Evolutionary conservation across 768 basidiomycete genomes (phyloP), one percentile per base, ranked within the genome.

Genomic region (Porpolomopsis calyptriformis): DNA sequence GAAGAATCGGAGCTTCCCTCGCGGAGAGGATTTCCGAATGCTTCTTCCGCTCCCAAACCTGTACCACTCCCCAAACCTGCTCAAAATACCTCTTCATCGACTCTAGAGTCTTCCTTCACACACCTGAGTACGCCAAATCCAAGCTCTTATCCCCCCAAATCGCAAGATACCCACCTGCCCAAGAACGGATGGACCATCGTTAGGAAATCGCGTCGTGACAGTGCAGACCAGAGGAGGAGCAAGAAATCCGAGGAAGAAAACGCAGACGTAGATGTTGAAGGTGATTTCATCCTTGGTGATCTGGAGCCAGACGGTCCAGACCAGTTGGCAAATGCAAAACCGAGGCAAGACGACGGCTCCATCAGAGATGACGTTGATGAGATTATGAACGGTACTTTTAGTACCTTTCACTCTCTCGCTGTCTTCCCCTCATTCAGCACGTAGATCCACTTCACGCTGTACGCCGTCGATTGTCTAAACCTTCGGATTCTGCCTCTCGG

Each of bases 181-280:
- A 78, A 78, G 60, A 71, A 73, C 58, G 81, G 80, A 37, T 90
- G 86, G 86, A 88, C 85, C 14, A 80, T 88, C 54, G 80, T 90
- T 49, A 64, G 69, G 48, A 70, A 65, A 49, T 60, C 60, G 10
- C 59, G 58, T 39, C 57, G 59, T 39, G 38, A 54, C 45, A 54
- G 57, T 19, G 33, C 20, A n/a, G 53, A 55, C 23, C 31, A 48
- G 22, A 31, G 40, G 9, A 22, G 22, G 12, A 20, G 14, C 14
- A 22, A 18, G 22, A 46, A 37, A 29, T 12, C 9, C 35, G 60
- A 54, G 37, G 60, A 57, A 8, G 64, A 62, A 31, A 61, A 64
- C 34, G 67, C 58, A 33, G 84, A 85, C 57, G 66, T 64, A n/a
- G 82, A 85, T 53, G 71, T 82, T 26, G 85, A 85, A 53, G 76